A percentile compares a stretch with the other conserved stretches of the same genome.
Evolutionary conservation across 257 asterid genomes (phyloP).

Genomic region (Fraxinus americana): DNA sequence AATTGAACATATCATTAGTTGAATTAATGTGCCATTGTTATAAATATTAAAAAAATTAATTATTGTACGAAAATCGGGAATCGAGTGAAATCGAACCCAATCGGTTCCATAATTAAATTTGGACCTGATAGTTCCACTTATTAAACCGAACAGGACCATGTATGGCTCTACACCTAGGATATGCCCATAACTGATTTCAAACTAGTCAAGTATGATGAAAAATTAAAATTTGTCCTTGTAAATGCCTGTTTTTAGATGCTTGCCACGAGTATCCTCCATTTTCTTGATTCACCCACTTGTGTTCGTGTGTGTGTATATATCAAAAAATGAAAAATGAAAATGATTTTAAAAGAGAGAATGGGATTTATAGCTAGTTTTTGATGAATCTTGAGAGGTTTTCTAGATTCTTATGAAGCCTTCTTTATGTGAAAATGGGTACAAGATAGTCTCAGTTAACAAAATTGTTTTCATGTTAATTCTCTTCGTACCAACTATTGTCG

Average conservation of each 20-base stretch:
- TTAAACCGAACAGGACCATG: too few relatives aligned
- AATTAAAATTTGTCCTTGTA: constrained; percentile 65
- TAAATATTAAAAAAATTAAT: too few relatives aligned
- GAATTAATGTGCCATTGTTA: too few relatives aligned
- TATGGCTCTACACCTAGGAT: too few relatives aligned
- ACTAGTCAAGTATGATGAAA: constrained; percentile 56
- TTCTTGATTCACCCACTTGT: constrained; percentile 36
- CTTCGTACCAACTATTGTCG: too few relatives aligned
- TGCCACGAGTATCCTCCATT: constrained; percentile 62
- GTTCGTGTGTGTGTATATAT: neutral
- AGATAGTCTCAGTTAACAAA: too few relatives aligned
- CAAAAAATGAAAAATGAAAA: neutral
- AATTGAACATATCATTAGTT: too few relatives aligned
- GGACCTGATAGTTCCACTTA: too few relatives aligned
- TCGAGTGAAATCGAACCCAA: too few relatives aligned
- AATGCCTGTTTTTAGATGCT: constrained; percentile 69
- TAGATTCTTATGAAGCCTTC: neutral
- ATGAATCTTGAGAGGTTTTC: constrained; percentile 20
- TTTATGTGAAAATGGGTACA: neutral
- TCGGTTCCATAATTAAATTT: too few relatives aligned
- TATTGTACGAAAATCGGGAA: too few relatives aligned
- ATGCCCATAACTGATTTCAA: constrained; percentile 48
- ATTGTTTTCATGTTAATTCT: too few relatives aligned
- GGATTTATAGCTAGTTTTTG: neutral
- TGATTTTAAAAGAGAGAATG: neutral